phyloP scores from a whole-genome alignment of 164 flowering plant species.

The Stephania yunnanensis region DNA sequence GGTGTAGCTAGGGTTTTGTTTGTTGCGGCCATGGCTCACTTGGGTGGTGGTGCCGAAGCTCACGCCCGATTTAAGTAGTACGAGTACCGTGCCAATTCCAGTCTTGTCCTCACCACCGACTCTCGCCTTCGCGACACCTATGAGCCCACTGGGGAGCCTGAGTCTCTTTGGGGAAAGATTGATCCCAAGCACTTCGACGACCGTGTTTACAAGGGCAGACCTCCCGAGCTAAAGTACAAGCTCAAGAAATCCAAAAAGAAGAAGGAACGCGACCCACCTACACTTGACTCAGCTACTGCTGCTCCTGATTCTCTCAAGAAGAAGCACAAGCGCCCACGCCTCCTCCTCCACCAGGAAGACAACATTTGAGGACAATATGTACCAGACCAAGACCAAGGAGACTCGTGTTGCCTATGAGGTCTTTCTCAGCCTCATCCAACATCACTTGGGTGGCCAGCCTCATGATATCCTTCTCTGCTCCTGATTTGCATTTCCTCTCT shows the following conservation, averaged over 20 bases:
- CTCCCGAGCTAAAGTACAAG: conserved; percentile 79
- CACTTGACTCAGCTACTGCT: conserved; percentile 12
- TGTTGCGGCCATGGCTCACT: conserved; percentile 49
- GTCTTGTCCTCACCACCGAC: conserved; percentile 89
- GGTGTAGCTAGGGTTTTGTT: background rate
- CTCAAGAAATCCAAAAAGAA: conserved; percentile 70
- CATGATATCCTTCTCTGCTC: conserved; percentile 68
- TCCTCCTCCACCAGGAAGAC: conserved; percentile 43
- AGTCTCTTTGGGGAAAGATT: conserved; percentile 83
- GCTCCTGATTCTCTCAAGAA: conserved; percentile 31
- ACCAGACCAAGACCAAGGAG: conserved; percentile 93
- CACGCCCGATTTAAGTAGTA: conserved; percentile 95
- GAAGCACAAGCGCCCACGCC: conserved; percentile 57
- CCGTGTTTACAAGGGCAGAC: conserved; percentile 59
- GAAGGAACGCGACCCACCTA: conserved; percentile 56
- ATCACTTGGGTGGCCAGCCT: conserved; percentile 94
- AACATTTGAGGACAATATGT: conserved; percentile 86
- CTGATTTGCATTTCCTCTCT: too few relatives aligned
- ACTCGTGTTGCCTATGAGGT: conserved; percentile 92
- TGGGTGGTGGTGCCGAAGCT: conserved; percentile 97
- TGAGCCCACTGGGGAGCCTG: conserved; percentile 98
- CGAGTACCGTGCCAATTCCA: conserved; percentile 91
- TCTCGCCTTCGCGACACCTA: conserved; percentile 95
- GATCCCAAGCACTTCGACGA: conserved; percentile 87
- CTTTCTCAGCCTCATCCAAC: conserved; percentile 78